Percentiles rank a stretch among this genome's conserved stretches.
These are phyloP conservation scores for Entamoeba dispar DNA, from an alignment of 208 protist species.

Conservation along the genomic window DNA sequence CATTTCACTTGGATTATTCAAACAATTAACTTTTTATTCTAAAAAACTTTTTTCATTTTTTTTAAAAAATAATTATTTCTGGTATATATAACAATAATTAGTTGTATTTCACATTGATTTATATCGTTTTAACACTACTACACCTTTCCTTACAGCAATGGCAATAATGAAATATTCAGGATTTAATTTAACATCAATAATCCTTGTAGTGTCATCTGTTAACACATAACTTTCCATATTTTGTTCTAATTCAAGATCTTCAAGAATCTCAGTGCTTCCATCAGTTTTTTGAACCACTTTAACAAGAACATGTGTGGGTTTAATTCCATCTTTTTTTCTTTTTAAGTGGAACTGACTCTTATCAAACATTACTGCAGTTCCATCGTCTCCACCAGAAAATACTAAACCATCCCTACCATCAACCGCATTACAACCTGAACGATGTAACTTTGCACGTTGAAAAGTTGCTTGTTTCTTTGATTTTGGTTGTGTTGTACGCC, in stretches of 20 bases:
- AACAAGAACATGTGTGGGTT: not conserved
- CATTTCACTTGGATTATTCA: no score
- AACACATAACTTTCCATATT: not conserved
- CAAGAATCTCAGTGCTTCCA: not conserved
- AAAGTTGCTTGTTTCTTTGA: not conserved
- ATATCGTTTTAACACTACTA: not conserved
- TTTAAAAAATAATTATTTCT: not conserved
- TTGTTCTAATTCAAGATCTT: not conserved
- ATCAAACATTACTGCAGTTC: not conserved
- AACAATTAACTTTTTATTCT: no score
- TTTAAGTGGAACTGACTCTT: not conserved
- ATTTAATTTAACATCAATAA: not conserved
- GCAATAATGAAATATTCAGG: not conserved
- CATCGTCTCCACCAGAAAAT: not conserved
- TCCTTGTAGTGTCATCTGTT: not conserved
- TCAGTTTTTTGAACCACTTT: not conserved
- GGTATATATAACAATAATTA: not conserved
- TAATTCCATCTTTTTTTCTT: not conserved
- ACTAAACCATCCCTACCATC: not conserved
- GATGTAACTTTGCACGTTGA: not conserved
- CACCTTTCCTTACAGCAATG: not conserved
- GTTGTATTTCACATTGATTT: not conserved
- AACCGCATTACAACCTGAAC: not conserved
- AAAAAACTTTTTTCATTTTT: not conserved
- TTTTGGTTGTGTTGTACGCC: not conserved